phyloP scores from a whole-genome alignment of 2,329 filamentous ascomycete species.

The Curvularia hawaiiensis region DNA sequence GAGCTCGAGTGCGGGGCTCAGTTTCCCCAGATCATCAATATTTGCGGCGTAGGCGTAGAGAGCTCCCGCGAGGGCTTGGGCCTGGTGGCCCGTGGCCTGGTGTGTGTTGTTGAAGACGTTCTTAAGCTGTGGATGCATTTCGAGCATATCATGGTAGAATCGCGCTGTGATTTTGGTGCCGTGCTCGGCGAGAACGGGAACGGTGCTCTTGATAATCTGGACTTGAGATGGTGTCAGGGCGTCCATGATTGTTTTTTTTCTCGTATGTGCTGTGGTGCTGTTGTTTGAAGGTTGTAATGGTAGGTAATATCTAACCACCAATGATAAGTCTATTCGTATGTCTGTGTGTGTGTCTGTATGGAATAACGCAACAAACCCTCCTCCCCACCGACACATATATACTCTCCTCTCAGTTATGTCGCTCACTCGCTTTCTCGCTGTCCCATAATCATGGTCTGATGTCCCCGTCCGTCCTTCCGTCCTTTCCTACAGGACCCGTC shows the following conservation, averaged over 20 bases:
- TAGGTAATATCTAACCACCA: background rate
- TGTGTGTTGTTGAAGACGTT: constrained; percentile 74
- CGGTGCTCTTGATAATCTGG: constrained; percentile 70
- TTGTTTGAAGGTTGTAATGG: background rate
- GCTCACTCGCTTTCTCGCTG: background rate
- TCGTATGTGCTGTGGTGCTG: background rate
- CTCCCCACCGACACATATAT: constrained; percentile 4
- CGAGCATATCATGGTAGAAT: constrained; percentile 74
- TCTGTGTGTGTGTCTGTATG: background rate
- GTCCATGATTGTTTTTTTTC: constrained; percentile 24
- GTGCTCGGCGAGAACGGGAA: constrained; percentile 70
- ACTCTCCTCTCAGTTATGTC: background rate
- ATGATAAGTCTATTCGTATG: background rate
- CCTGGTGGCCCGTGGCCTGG: constrained; percentile 70
- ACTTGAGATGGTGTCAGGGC: constrained; percentile 66
- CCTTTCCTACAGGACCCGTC: constrained; percentile 10
- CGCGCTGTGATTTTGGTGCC: constrained; percentile 71
- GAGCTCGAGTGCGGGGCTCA: constrained; percentile 64
- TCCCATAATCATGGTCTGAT: background rate
- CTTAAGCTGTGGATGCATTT: constrained; percentile 68
- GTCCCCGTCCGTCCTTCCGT: background rate
- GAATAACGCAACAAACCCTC: background rate
- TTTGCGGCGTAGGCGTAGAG: constrained; percentile 74
- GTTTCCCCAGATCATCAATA: constrained; percentile 69
- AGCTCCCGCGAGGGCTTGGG: constrained; percentile 69